These are phyloP conservation scores for Xylaria arbuscula DNA, from an alignment of 2,329 filamentous ascomycete species.

Conservation along the genomic window DNA sequence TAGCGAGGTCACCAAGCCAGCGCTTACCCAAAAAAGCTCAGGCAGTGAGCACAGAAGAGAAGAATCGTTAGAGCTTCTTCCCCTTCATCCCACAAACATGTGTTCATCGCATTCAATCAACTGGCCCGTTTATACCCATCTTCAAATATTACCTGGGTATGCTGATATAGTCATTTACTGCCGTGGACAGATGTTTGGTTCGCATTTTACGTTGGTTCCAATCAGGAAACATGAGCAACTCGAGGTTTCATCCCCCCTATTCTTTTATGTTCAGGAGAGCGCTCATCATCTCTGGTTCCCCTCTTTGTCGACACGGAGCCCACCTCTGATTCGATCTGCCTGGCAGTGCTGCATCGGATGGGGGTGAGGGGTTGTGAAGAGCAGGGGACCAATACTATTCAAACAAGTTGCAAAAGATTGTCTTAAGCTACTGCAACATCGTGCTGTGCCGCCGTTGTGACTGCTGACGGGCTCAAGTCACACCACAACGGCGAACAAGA, in stretches of 20 bases:
- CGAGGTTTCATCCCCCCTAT: background rate
- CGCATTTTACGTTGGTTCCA: background rate
- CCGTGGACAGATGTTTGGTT: background rate
- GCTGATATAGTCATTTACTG: background rate
- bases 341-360: conserved; percentile 6
- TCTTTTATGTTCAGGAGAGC: background rate
- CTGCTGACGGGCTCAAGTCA: conserved; percentile 19
- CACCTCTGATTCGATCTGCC: conserved; percentile 2
- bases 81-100: conserved; percentile 17
- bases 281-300: background rate
- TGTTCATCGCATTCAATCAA: background rate
- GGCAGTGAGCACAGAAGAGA: background rate
- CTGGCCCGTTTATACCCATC: background rate
- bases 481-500: conserved; percentile 24
- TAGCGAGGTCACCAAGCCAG: conserved; percentile 13
- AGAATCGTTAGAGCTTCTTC: conserved; percentile 2
- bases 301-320: conserved; percentile 3
- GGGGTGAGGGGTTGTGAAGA: conserved; percentile 6
- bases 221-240: background rate
- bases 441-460: background rate
- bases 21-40: conserved; percentile 11
- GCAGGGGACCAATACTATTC: conserved; percentile 33
- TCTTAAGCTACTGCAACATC: conserved; percentile 20
- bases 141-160: background rate
- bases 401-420: conserved; percentile 35